Evolutionary conservation across 257 asterid genomes (phyloP), one percentile per base, ranked within the genome.

Genomic region (Linderniella brevidens): DNA sequence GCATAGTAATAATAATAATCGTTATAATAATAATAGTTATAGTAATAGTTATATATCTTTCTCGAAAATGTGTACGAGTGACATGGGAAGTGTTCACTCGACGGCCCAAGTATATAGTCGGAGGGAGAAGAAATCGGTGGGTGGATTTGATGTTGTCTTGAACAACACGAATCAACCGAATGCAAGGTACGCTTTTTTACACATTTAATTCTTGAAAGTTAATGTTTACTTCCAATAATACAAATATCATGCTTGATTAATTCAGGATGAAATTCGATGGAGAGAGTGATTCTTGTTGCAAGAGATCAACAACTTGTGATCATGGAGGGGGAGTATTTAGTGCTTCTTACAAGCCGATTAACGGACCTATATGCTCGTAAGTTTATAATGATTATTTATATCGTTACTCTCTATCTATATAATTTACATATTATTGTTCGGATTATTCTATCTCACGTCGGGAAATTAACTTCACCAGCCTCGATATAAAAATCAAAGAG

Each of bases 281-380:
- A 1, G 32, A 25, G 32, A 25, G 32, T 25, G 1, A 35, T 9
- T 12, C 0, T 40, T 0, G 45, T 5, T 40, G 3, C 14, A 42
- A 50, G 57, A 19, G 63, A 50, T 41, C 73, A 60, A 52, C 64
- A 25, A 25, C 4, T 25, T 2, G 32, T 25, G 32, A 25, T 25
- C 32, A 25, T 25, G 32, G 58, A 36, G 32, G 58, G 39, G 32
- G 54, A 1, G 32, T 25, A 25, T 25, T 25, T 25, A 25, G 32
- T 25, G 74, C 76, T 48, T 64, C 75, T 49, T 62, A 58, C 58
- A 75, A 57, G 74, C 76, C 87, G n/a, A 60, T 73, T 15, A 73
- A 60, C 18, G 67, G 76, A 17, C 96, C 96, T 0, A 76, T 54
- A 2, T 86, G 94, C 74, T 68, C 92, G 96, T 86, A 68, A 61